Evolutionary conservation across 2,329 filamentous ascomycete species (phyloP).

Genomic region (Zymoseptoria brevis): DNA sequence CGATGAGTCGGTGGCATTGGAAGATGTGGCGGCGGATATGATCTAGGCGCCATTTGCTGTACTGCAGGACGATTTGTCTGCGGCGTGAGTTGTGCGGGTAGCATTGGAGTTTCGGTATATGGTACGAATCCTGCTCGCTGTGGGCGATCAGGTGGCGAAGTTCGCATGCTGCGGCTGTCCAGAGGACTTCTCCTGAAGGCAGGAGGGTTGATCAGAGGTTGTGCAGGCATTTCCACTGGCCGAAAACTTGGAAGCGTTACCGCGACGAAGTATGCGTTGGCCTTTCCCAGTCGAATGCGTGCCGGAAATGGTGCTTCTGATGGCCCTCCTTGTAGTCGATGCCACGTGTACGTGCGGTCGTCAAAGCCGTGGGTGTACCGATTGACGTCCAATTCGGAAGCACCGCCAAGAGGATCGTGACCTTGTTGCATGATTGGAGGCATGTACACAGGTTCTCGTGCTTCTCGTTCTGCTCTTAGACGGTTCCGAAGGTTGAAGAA

Average conservation of each 20-base stretch:
- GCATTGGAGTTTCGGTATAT: constrained; percentile 7
- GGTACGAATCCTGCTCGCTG: constrained; percentile 8
- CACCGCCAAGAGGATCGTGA: constrained; percentile 36
- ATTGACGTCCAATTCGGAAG: constrained; percentile 38
- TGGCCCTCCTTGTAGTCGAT: constrained; percentile 30
- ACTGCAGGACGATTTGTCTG: constrained; percentile 6
- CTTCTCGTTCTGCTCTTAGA: constrained; percentile 40
- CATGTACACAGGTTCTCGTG: constrained; percentile 43
- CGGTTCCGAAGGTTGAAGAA: constrained; percentile 38
- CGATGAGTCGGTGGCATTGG: constrained; percentile 8
- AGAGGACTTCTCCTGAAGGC: constrained; percentile 1
- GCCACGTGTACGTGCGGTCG: constrained; percentile 35
- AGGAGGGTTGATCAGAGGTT: background rate
- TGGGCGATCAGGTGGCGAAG: constrained; percentile 14
- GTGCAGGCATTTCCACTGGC: constrained; percentile 13
- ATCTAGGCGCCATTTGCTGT: constrained; percentile 10
- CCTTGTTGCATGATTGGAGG: constrained; percentile 40
- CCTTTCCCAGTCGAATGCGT: constrained; percentile 35
- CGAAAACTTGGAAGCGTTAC: constrained; percentile 32
- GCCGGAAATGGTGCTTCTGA: constrained; percentile 30
- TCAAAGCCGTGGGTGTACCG: constrained; percentile 37
- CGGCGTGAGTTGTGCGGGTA: constrained; percentile 6
- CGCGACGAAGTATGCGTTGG: constrained; percentile 39
- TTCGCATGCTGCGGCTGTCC: constrained; percentile 10
- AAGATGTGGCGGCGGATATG: constrained; percentile 12